A percentile compares a stretch with the other conserved stretches of the same genome.
Evolutionary conservation across 345 rosid genomes (phyloP).

Genomic region (Hypericum perforatum): DNA sequence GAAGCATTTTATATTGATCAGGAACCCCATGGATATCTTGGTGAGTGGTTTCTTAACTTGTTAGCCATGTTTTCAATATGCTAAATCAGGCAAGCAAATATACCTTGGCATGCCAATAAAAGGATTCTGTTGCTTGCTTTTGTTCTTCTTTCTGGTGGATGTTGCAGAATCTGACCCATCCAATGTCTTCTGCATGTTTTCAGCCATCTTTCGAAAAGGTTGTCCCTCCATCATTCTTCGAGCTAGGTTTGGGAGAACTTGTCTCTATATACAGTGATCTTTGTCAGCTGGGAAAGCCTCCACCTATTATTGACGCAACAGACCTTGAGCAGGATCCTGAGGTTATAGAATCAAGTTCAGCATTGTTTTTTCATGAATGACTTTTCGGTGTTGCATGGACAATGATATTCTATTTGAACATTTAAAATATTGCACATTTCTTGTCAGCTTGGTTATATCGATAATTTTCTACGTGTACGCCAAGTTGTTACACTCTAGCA

Average conservation of each 20-base stretch:
- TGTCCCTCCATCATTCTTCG: conserved; percentile 57
- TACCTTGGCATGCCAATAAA: background rate
- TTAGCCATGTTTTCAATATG: background rate
- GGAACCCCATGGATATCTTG: conserved; percentile 67
- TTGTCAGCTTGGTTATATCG: too few species aligned
- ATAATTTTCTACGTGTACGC: too few species aligned
- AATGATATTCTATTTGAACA: too few species aligned
- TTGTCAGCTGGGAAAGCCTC: conserved; percentile 53
- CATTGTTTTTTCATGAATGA: too few species aligned
- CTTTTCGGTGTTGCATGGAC: too few species aligned
- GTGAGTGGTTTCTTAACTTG: conserved; percentile 25
- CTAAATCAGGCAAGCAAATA: background rate
- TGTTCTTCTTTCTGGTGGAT: conserved; percentile 6
- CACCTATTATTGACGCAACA: conserved; percentile 57
- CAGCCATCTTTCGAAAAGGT: conserved; percentile 76
- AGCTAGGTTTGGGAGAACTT: conserved; percentile 63
- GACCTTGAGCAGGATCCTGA: conserved; percentile 75
- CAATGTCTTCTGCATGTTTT: conserved; percentile 12
- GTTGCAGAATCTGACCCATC: background rate
- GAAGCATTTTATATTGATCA: conserved; percentile 68
- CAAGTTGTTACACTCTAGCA: too few species aligned
- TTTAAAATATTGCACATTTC: too few species aligned
- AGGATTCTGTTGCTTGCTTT: background rate
- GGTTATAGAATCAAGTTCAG: conserved; percentile 27
- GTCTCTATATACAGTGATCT: conserved; percentile 63